A percentile compares a stretch with the other conserved stretches of the same genome.
Evolutionary conservation across 2,329 filamentous ascomycete genomes (phyloP).

Genomic region (Bertia moriformis): DNA sequence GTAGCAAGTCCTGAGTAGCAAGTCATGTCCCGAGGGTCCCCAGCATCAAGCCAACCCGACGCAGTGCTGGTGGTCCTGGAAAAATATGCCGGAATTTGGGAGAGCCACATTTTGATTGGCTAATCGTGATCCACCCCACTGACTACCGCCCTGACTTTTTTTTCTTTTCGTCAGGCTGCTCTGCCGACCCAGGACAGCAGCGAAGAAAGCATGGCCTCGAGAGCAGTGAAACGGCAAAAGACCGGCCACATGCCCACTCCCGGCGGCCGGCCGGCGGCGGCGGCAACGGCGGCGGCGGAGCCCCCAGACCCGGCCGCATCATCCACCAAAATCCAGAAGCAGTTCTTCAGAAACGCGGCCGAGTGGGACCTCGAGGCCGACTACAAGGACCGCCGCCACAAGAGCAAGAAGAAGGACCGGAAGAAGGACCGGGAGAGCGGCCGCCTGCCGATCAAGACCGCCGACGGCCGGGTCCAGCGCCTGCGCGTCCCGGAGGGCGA

Average conservation of each 20-base stretch:
- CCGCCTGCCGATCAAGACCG: slow-evolving; percentile 73
- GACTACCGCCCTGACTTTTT: too few species aligned
- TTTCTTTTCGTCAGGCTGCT: too few species aligned
- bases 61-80: too few species aligned
- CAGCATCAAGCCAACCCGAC: too few species aligned
- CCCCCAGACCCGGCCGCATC: too few species aligned
- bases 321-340: slow-evolving; percentile 30
- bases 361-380: slow-evolving; percentile 86
- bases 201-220: background rate
- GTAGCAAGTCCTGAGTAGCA: too few species aligned
- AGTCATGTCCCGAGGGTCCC: too few species aligned
- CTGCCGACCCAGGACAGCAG: too few species aligned
- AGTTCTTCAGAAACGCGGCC: slow-evolving; percentile 60
- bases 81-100: too few species aligned
- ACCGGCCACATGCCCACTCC: slow-evolving; percentile 1
- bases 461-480: slow-evolving; percentile 54
- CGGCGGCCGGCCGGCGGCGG: slow-evolving; percentile 2
- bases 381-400: slow-evolving; percentile 69
- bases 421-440: slow-evolving; percentile 42
- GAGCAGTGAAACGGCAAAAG: slow-evolving; percentile 2
- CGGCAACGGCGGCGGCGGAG: slow-evolving; percentile 1
- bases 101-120: too few species aligned
- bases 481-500: background rate
- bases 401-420: slow-evolving; percentile 58
- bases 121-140: too few species aligned